Conservation (phyloP, 2,329 filamentous ascomycete genomes). For the Aspergillus chevalieri region DNA sequence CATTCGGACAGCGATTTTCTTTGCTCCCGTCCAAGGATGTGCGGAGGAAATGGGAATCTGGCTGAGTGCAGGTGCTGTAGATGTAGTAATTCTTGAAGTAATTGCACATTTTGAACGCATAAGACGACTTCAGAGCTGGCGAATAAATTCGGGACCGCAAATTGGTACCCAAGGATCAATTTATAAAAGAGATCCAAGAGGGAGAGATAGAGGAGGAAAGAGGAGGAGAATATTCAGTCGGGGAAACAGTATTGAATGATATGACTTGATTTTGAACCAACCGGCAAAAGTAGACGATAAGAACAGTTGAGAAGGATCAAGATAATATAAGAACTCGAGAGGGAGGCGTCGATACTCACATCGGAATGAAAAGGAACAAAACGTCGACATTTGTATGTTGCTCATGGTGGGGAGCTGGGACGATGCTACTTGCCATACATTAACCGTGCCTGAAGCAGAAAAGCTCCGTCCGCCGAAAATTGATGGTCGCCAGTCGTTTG, state of each 20-base stretch:
- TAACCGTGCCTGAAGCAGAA: background rate
- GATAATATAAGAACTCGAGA: background rate
- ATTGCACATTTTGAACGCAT: slow-evolving; percentile 44
- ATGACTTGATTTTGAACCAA: background rate
- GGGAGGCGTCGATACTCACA: background rate
- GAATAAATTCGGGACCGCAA: background rate
- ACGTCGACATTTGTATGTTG: background rate
- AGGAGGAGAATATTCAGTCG: background rate
- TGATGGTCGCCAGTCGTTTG: background rate
- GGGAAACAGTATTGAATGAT: background rate
- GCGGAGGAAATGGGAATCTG: slow-evolving; percentile 63
- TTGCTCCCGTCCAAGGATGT: slow-evolving; percentile 62
- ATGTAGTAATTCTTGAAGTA: slow-evolving; percentile 74
- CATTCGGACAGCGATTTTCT: slow-evolving; percentile 53
- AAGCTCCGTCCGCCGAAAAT: background rate
- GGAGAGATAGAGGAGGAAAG: slow-evolving; percentile 2
- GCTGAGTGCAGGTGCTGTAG: slow-evolving; percentile 64
- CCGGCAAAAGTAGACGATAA: background rate
- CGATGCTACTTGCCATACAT: background rate
- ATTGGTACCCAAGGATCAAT: background rate
- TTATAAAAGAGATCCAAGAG: background rate
- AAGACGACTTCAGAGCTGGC: background rate
- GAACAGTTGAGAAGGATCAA: background rate
- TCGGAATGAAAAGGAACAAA: background rate
- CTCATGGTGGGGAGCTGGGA: background rate